Evolutionary conservation across 148 eudicot genomes (phyloP).

Genomic region (Chenopodium berlandieri): DNA sequence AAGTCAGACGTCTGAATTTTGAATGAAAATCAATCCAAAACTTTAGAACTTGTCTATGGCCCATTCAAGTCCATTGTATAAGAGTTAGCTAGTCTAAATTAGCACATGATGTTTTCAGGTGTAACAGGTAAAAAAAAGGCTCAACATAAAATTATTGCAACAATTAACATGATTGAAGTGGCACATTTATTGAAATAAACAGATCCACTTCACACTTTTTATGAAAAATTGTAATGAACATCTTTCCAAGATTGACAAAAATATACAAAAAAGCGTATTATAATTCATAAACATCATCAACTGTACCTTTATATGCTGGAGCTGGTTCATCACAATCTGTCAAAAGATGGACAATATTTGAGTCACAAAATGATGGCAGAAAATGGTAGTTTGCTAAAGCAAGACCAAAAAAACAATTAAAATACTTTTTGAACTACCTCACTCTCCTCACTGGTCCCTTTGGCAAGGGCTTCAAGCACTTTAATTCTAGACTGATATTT

Average conservation of each 20-base stretch:
- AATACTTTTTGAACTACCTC: constrained; percentile 42
- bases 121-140: no score
- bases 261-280: not conserved
- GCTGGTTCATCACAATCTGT: constrained; percentile 72
- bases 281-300: not conserved
- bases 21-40: not conserved
- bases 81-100: no score
- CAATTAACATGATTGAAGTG: not conserved
- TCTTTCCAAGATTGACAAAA: not conserved
- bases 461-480: constrained; percentile 92
- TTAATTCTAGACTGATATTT: constrained; percentile 81
- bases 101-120: no score
- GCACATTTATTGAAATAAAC: not conserved
- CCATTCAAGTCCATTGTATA: no score
- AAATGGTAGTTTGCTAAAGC: not conserved
- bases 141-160: no score
- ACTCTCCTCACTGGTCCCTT: constrained; percentile 74
- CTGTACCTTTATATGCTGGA: constrained; percentile 71
- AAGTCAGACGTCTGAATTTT: not conserved
- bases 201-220: not conserved
- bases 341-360: constrained; percentile 16
- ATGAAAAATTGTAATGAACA: not conserved
- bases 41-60: no score
- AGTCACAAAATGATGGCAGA: not conserved
- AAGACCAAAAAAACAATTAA: not conserved